These are phyloP conservation scores for Yamadazyma buinensis DNA, from an alignment of 1,139 yeast genomes.

Conservation along the genomic window DNA sequence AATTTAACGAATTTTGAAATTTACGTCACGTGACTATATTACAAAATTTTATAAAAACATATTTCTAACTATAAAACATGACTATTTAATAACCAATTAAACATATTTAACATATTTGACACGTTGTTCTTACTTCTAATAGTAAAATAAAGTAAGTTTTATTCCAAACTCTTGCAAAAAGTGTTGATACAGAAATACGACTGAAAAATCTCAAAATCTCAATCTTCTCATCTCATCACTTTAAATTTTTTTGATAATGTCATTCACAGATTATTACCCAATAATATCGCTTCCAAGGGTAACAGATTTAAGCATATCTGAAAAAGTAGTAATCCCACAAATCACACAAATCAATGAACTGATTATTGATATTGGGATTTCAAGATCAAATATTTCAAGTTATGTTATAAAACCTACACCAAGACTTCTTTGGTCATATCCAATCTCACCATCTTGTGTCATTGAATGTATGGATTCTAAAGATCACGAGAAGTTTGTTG, in stretches of 20 bases:
- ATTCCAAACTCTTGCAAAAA: too few species aligned
- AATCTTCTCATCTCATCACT: constrained; percentile 8
- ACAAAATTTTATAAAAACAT: too few species aligned
- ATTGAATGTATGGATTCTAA: constrained; percentile 44
- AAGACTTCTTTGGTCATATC: constrained; percentile 67
- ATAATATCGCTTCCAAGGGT: constrained; percentile 40
- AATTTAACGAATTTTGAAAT: too few species aligned
- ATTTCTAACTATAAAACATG: too few species aligned
- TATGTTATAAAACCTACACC: constrained; percentile 80
- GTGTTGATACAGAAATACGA: neutral
- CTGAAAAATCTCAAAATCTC: neutral
- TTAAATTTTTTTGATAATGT: constrained; percentile 14
- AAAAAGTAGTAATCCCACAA: constrained; percentile 31
- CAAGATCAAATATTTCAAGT: constrained; percentile 72
- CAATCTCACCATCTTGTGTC: constrained; percentile 59
- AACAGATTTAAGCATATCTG: constrained; percentile 28
- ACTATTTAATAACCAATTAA: too few species aligned
- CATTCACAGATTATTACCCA: constrained; percentile 36
- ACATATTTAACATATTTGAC: too few species aligned
- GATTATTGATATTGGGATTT: constrained; percentile 58
- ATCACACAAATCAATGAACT: constrained; percentile 22
- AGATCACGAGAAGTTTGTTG: constrained; percentile 28
- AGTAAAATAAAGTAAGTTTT: too few species aligned
- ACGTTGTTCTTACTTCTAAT: too few species aligned
- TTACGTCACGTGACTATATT: too few species aligned